These are phyloP conservation scores for Conringia planisiliqua DNA, from an alignment of 345 rosid species.

Conservation along the genomic window DNA sequence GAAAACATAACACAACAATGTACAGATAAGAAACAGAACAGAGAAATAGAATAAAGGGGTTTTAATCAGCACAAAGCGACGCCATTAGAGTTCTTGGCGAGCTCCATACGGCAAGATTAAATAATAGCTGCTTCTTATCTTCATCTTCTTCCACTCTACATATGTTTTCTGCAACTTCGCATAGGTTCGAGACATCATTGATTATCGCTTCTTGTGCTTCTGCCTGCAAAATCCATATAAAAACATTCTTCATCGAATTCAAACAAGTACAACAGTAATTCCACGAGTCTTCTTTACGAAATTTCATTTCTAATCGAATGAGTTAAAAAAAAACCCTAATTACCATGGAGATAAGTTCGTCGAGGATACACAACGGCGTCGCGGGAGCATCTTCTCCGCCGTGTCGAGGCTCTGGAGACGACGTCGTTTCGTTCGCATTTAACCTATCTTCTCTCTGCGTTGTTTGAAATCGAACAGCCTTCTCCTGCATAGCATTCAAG, in stretches of 20 bases:
- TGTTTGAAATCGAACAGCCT: conserved; percentile 30
- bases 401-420: not conserved
- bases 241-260: not conserved
- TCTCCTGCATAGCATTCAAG: conserved; percentile 51
- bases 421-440: conserved; percentile 21
- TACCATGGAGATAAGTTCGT: conserved; percentile 64
- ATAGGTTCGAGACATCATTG: conserved; percentile 46
- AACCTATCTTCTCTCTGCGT: conserved; percentile 15
- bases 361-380: conserved; percentile 33
- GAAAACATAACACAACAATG: not conserved
- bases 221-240: conserved; percentile 38
- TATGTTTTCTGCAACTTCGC: conserved; percentile 63
- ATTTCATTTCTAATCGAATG: not conserved
- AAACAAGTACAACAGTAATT: not conserved
- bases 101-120: conserved; percentile 71
- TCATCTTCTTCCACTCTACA: conserved; percentile 56
- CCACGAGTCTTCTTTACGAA: too few relatives aligned
- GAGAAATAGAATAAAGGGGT: not conserved
- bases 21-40: not conserved
- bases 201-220: conserved; percentile 64
- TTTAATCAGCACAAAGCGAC: conserved; percentile 51
- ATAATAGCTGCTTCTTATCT: conserved; percentile 37
- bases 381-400: conserved; percentile 13
- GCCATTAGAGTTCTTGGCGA: conserved; percentile 66
- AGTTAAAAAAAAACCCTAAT: conserved; percentile 22